Conservation (phyloP, 306 rosid genomes). For the Dryas alaskensis region DNA sequence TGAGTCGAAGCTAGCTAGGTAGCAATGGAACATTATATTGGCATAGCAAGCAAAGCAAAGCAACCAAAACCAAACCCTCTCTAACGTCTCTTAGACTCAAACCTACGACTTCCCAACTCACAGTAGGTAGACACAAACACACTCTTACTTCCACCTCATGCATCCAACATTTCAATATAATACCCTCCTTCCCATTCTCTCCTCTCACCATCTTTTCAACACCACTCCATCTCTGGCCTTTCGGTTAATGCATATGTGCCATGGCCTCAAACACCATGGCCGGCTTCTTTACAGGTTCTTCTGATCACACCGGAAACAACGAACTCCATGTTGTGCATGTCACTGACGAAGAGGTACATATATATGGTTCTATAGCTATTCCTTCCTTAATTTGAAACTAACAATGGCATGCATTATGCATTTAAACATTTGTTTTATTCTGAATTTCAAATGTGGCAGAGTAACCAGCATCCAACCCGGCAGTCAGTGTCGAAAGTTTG, state of each 20-base stretch:
- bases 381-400: no score
- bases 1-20: constrained; percentile 45
- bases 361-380: not conserved
- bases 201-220: constrained; percentile 8
- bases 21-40: constrained; percentile 19
- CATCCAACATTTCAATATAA: constrained; percentile 45
- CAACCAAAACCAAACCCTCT: constrained; percentile 27
- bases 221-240: not conserved
- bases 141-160: constrained; percentile 28
- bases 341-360: constrained; percentile 43
- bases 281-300: constrained; percentile 65
- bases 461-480: constrained; percentile 25
- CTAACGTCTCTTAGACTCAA: constrained; percentile 72
- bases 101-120: constrained; percentile 84
- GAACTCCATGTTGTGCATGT: constrained; percentile 34
- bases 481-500: constrained; percentile 50
- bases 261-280: constrained; percentile 66
- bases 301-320: constrained; percentile 29
- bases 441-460: no score
- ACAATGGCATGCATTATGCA: no score
- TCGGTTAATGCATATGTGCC: constrained; percentile 33
- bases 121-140: constrained; percentile 47
- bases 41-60: constrained; percentile 39
- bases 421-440: no score
- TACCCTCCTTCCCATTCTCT: constrained; percentile 29